Conservation (phyloP, 2,329 filamentous ascomycete species). For the Hortaea werneckii region DNA sequence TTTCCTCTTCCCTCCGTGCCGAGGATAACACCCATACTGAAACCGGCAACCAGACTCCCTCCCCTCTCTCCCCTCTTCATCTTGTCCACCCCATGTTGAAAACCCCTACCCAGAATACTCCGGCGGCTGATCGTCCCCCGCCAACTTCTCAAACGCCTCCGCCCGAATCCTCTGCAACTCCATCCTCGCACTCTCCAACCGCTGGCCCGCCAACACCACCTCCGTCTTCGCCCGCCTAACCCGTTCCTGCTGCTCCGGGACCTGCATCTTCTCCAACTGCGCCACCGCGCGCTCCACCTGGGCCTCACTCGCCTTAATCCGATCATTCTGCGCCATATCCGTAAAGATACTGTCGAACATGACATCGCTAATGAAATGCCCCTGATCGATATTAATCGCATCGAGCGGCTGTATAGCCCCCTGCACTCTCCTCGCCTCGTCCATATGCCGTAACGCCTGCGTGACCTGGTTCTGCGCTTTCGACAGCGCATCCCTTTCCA, state of each 20-base stretch:
- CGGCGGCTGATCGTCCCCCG: conserved; percentile 2
- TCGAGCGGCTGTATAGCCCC: conserved; percentile 12
- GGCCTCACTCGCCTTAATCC: conserved; percentile 14
- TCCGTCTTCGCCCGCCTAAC: conserved; percentile 7
- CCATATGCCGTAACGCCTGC: conserved; percentile 12
- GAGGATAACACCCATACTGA: too few species aligned
- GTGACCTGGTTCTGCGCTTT: conserved; percentile 35
- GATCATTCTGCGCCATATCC: conserved; percentile 20
- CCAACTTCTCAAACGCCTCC: conserved; percentile 20
- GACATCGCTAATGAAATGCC: conserved; percentile 20
- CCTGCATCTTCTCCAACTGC: conserved; percentile 11
- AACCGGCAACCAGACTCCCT: too few species aligned
- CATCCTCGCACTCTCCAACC: conserved; percentile 14
- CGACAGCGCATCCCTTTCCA: conserved; percentile 44
- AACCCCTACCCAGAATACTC: neutral
- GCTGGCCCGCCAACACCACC: conserved; percentile 8
- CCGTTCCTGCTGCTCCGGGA: conserved; percentile 11
- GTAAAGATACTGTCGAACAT: conserved; percentile 24
- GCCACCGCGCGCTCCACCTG: conserved; percentile 14
- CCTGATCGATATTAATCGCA: conserved; percentile 19
- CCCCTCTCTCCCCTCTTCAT: too few species aligned
- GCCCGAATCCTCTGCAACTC: conserved; percentile 22
- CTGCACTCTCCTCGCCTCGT: conserved; percentile 14
- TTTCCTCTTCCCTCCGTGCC: too few species aligned
- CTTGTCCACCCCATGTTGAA: too few species aligned